Evolutionary conservation across 495 filamentous ascomycete genomes (phyloP).

Genomic region (Penicillium robsamsonii): DNA sequence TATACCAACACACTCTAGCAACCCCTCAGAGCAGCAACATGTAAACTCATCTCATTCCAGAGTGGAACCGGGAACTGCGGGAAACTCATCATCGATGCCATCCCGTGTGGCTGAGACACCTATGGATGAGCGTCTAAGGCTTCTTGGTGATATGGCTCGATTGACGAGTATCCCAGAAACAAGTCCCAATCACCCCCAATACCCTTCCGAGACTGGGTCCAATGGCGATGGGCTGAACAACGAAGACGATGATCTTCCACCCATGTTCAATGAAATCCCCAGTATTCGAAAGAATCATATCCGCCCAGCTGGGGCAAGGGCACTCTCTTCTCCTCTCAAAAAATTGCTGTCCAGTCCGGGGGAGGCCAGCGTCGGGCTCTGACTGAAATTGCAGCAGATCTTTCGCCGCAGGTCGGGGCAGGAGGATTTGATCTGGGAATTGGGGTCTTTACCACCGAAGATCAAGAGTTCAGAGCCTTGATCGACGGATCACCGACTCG

Average conservation of each 20-base stretch:
- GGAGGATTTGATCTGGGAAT: slow-evolving; percentile 41
- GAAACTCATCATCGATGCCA: slow-evolving; percentile 43
- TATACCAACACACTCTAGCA: slow-evolving; percentile 18
- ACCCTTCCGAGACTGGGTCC: slow-evolving; percentile 28
- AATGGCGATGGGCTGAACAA: slow-evolving; percentile 32
- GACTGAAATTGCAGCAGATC: slow-evolving; percentile 47
- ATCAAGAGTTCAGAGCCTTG: slow-evolving; percentile 41
- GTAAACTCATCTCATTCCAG: slow-evolving; percentile 2
- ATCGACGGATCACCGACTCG: slow-evolving; percentile 37
- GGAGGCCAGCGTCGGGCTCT: slow-evolving; percentile 43
- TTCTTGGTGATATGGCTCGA: slow-evolving; percentile 29
- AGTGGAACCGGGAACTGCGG: slow-evolving; percentile 14
- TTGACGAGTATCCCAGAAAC: slow-evolving; percentile 43
- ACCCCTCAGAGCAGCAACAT: slow-evolving; percentile 4
- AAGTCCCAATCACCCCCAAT: slow-evolving; percentile 34
- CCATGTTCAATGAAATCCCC: slow-evolving; percentile 25
- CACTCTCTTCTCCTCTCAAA: slow-evolving; percentile 37
- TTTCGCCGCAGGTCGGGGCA: slow-evolving; percentile 38
- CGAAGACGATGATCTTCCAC: slow-evolving; percentile 47
- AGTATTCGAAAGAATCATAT: slow-evolving; percentile 22
- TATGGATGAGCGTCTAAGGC: slow-evolving; percentile 27
- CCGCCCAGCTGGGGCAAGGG: slow-evolving; percentile 21
- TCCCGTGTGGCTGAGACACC: slow-evolving; percentile 45
- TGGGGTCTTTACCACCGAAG: slow-evolving; percentile 43
- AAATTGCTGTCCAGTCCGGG: slow-evolving; percentile 43